Base-by-base conservation (phyloP, 306 rosid genomes). In the Ormosia semicastrata region DNA sequence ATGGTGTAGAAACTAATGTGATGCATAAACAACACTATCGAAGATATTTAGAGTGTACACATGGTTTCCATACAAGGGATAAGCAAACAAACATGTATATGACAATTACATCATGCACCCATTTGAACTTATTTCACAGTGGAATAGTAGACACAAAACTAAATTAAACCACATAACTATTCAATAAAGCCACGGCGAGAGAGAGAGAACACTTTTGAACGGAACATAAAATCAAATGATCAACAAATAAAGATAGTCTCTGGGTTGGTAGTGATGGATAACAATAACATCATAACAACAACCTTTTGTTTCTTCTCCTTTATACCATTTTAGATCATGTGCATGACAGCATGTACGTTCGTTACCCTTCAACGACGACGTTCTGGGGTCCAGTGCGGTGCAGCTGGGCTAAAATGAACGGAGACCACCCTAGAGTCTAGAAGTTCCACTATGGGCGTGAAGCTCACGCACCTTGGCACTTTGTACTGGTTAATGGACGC, bases 401-500 rank as follows among this genome's bases (percentile, higher is more conserved):
- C 66, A 1, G 82, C 76, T 0, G 89, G 93, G 84, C 98, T 94
- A 44, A 92, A 92, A 72, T 94, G 92, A 66, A 75, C 81, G 0
- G 98, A 92, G 5, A 81, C 82, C 43, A 89, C 93, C 76, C 98
- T 83, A 0, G 97, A 87, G 77, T 92, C 89, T 0, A 94, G 92
- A 0, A 94, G 79, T 7, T 94, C 97, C 83, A 82, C 80, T 24
- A 94, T 91, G 13, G 98, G 98, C 0, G 91, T 84, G 85, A 86
- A 89, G 10, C 58, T 94, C 2, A 94, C 93, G 32, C 98, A 94
- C 69, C 98, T 88, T 0, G 98, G 98, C 0, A 83, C 96, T 71
- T 94, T 94, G 83, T 94, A 94, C 76, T 94, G 98, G 68, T 91
- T 94, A 12, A 94, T 94, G 0, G 98, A 94, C 6, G 98, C 98